Evolutionary conservation across 805 yeast species (phyloP).

Genomic region (Candida incommunis): DNA sequence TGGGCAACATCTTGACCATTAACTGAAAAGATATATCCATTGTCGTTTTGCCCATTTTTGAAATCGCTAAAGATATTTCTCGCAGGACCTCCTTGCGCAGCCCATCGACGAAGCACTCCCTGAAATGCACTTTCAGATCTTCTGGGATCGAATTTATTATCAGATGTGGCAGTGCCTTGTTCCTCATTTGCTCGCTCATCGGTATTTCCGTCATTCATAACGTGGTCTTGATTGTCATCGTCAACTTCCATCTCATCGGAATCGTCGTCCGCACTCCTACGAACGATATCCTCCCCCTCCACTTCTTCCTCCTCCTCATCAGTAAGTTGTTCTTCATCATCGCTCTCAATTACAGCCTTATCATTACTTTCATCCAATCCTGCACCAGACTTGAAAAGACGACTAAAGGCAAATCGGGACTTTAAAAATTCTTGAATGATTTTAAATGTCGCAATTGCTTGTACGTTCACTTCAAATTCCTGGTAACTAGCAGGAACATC

Average conservation of each 20-base stretch:
- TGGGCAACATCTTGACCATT: background rate
- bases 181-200: background rate
- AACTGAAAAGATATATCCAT: background rate
- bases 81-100: background rate
- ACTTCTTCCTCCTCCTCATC: constrained; percentile 13
- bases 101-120: constrained; percentile 1
- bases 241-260: constrained; percentile 5
- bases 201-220: background rate
- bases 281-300: constrained; percentile 6
- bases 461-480: constrained; percentile 28
- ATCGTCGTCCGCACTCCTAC: constrained; percentile 6
- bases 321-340: constrained; percentile 8
- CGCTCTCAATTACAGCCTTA: background rate
- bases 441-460: constrained; percentile 37
- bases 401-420: constrained; percentile 19
- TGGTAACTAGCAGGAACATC: constrained; percentile 12
- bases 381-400: constrained; percentile 4
- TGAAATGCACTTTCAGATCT: background rate
- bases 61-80: background rate
- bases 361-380: background rate
- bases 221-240: background rate
- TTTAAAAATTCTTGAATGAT: constrained; percentile 31
- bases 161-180: background rate
- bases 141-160: background rate
- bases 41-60: background rate